These are phyloP conservation scores for Salix exigua DNA, from an alignment of 345 rosid species.

Conservation along the genomic window DNA sequence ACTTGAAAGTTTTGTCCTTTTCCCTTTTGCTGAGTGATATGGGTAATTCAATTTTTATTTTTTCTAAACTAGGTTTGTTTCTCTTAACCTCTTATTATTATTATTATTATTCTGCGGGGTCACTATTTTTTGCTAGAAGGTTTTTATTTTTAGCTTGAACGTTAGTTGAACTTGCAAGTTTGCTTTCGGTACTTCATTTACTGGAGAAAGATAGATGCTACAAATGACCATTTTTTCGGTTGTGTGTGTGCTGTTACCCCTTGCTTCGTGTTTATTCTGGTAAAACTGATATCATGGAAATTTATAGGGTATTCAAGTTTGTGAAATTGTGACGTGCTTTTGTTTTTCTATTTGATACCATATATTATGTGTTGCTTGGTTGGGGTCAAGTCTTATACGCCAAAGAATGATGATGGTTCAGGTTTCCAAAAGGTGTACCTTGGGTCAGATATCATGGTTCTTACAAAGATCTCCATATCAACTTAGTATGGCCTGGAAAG, in stretches of 20 bases:
- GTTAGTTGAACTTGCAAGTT: background rate
- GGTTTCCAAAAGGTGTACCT: slow-evolving; percentile 80
- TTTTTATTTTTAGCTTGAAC: background rate
- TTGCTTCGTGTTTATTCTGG: background rate
- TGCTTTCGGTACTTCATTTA: background rate
- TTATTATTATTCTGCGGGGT: background rate
- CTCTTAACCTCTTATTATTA: background rate
- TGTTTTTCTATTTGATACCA: background rate
- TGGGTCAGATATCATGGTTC: slow-evolving; percentile 75
- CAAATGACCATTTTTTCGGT: background rate
- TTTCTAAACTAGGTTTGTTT: background rate
- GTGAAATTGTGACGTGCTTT: background rate
- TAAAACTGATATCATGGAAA: background rate
- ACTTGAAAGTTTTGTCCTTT: background rate
- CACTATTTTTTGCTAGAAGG: background rate
- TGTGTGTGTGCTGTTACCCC: background rate
- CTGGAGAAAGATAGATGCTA: background rate
- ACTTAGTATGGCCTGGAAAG: slow-evolving; percentile 79
- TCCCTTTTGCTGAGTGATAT: background rate
- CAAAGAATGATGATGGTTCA: slow-evolving; percentile 21
- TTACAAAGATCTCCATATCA: slow-evolving; percentile 57
- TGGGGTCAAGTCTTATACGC: slow-evolving; percentile 5
- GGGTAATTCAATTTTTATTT: background rate
- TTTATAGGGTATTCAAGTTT: background rate
- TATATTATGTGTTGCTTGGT: background rate